phyloP scores from a whole-genome alignment of 495 filamentous ascomycete species.

The Halenospora varia region DNA sequence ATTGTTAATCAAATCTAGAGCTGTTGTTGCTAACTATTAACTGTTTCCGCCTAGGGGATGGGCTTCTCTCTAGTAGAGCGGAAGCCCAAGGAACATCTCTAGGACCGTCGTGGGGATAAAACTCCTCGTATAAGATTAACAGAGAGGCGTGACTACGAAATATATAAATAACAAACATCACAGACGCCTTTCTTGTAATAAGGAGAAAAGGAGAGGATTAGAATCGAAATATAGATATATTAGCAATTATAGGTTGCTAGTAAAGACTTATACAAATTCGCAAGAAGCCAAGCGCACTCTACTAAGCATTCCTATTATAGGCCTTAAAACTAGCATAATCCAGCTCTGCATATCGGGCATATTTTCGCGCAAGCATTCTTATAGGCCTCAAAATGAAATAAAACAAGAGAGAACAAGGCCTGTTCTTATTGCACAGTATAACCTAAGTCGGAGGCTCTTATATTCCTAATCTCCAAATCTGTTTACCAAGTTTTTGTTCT shows the following conservation, averaged over 20 bases:
- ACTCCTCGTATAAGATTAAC: neutral
- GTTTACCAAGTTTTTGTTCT: no score
- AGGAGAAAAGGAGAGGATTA: neutral
- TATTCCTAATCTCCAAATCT: no score
- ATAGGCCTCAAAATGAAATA: neutral
- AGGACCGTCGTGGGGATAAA: neutral
- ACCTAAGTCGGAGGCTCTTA: no score
- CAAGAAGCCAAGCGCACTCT: neutral
- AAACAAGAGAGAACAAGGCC: no score
- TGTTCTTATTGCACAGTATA: no score
- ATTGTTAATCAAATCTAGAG: neutral
- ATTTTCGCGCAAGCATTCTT: neutral
- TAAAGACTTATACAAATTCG: neutral
- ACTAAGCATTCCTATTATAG: no score
- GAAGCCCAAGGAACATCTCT: neutral
- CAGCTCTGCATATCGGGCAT: neutral
- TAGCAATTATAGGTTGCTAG: neutral
- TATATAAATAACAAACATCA: neutral
- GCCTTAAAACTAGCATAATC: conserved; percentile 5
- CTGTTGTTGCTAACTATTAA: neutral
- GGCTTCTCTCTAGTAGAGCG: conserved; percentile 3
- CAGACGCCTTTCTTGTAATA: neutral
- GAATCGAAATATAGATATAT: neutral
- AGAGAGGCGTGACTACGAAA: neutral
- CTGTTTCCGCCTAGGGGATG: neutral